Conservation (phyloP, 2,329 filamentous ascomycete species). For the Paracamarosporium sp. region DNA sequence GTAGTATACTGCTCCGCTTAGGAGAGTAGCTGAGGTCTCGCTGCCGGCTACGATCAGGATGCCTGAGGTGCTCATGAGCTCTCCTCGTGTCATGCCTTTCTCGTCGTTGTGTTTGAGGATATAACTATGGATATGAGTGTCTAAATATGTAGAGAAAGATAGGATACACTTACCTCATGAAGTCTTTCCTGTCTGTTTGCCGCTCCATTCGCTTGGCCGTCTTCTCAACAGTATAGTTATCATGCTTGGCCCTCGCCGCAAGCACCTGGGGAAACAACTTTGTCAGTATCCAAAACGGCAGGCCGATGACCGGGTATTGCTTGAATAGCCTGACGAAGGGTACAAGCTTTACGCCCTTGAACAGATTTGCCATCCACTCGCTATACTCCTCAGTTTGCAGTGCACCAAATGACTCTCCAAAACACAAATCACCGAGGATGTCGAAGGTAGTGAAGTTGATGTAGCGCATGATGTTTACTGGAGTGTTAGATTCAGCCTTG, state of each 20-base stretch:
- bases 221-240: conserved; percentile 18
- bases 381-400: conserved; percentile 24
- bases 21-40: conserved; percentile 44
- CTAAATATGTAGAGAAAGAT: no score
- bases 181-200: conserved; percentile 25
- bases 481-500: conserved; percentile 2
- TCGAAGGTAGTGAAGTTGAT: conserved; percentile 33
- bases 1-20: conserved; percentile 23
- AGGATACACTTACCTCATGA: conserved; percentile 15
- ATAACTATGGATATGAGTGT: conserved; percentile 11
- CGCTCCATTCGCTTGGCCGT: conserved; percentile 17
- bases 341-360: conserved; percentile 14
- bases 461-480: conserved; percentile 21
- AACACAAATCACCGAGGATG: conserved; percentile 34
- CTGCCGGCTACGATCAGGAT: conserved; percentile 48
- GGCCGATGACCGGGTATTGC: conserved; percentile 17
- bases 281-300: conserved; percentile 10
- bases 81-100: conserved; percentile 29
- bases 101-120: conserved; percentile 22
- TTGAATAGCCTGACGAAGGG: conserved; percentile 12
- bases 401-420: conserved; percentile 35
- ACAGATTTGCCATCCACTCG: conserved; percentile 27
- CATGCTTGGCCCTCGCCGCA: conserved; percentile 12
- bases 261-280: conserved; percentile 12
- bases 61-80: conserved; percentile 41